Percentiles rank a stretch among this genome's conserved stretches.
Evolutionary conservation across 148 eudicot genomes (phyloP).

Genomic region (Amaranthus hypochondriacus): DNA sequence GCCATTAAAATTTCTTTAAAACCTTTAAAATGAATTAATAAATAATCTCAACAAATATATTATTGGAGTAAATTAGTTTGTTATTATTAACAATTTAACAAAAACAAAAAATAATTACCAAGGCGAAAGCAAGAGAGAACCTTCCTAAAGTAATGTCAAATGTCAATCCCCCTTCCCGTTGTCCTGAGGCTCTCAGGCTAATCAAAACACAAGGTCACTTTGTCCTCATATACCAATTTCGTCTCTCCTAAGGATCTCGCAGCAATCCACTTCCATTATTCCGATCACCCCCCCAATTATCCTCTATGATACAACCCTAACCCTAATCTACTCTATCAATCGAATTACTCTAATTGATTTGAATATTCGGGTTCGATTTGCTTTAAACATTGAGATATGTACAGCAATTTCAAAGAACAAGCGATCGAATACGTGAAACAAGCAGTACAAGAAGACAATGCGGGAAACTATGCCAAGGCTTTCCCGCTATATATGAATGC

Average conservation of each 20-base stretch:
- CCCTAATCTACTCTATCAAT: slow-evolving; percentile 1
- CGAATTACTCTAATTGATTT: not conserved
- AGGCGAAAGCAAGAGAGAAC: not conserved
- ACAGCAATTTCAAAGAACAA: slow-evolving; percentile 97
- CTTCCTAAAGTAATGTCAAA: not conserved
- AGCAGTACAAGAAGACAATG: slow-evolving; percentile 91
- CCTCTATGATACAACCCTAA: slow-evolving; percentile 2
- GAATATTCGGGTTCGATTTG: not conserved
- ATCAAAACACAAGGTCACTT: not conserved
- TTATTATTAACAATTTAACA: no score
- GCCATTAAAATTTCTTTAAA: no score
- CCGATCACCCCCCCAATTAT: not conserved
- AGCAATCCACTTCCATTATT: not conserved
- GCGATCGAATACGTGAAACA: slow-evolving; percentile 95
- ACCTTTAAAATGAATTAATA: no score
- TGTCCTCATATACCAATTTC: not conserved
- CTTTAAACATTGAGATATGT: slow-evolving; percentile 36
- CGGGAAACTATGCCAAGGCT: slow-evolving; percentile 88
- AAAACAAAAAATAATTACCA: no score
- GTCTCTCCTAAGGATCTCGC: slow-evolving; percentile 8
- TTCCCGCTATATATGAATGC: slow-evolving; percentile 96
- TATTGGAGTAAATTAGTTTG: no score
- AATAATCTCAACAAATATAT: no score
- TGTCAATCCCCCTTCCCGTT: no score
- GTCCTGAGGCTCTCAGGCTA: not conserved